Base-by-base conservation (phyloP, 345 rosid genomes). In the Capsella bursapastoris region DNA sequence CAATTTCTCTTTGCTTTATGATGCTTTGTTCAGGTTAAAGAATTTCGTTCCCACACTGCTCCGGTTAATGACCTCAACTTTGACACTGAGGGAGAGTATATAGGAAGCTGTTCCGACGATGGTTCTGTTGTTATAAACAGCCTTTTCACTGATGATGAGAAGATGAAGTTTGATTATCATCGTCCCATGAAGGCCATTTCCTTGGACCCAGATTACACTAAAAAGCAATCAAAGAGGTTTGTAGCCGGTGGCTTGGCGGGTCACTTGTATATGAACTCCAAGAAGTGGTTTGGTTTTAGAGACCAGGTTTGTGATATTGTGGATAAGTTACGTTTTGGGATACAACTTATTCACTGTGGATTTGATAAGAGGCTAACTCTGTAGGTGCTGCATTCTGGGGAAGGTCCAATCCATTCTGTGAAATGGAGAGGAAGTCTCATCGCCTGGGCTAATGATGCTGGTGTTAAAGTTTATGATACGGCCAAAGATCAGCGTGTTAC, bases 371-470 rank as follows among this genome's bases (percentile, higher is more conserved):
- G 44, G 27, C 28, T 68, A 8, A 55, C 32, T 29, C 64, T 75
- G 55, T 77, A 84, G 99, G 97, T 92, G 78, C 85, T 92, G 81
- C 99, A 96, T 73, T 96, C 93, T 60, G 98, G 98, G 72, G 99
- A 96, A 89, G 98, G 99, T 73, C 99, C 99, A 34, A 84, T 92
- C 72, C 99, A 96, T 82, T 84, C 90, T 48, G 87, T 92, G 67
- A 89, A 88, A 81, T 92, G 99, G 99, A 89, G 96, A 79, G 75
- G 83, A 38, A 92, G 85, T 84, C 97, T 96, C 73, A 84, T 96
- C 58, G 99, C 99, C 50, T 96, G 99, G 99, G 99, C 99, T 78
- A 96, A 92, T 85, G 99, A 96, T 84, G 80, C 84, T 31, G 99
- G 99, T 22, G 90, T 96, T 41, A 96, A 96, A 76, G 96, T 96